These are phyloP conservation scores for Nicotiana knightiana DNA, from an alignment of 257 asterid species.

Conservation along the genomic window DNA sequence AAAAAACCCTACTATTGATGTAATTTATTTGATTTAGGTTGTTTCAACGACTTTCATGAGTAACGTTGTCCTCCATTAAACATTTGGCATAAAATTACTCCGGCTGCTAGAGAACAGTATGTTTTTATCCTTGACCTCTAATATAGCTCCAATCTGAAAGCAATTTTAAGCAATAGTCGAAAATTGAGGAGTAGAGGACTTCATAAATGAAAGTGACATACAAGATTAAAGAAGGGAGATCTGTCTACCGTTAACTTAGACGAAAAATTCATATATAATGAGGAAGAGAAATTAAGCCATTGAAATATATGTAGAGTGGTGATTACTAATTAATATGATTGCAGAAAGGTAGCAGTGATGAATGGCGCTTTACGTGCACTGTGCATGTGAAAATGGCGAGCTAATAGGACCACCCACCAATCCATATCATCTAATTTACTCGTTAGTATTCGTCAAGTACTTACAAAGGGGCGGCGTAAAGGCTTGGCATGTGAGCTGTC, in stretches of 20 bases:
- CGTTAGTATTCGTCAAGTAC: not conserved
- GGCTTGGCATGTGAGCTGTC: slow-evolving; percentile 1
- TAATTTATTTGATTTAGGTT: too few relatives aligned
- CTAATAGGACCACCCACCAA: not conserved
- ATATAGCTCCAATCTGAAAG: too few relatives aligned
- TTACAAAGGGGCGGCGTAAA: not conserved
- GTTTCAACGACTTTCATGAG: too few relatives aligned
- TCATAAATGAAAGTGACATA: not conserved
- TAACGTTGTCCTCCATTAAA: too few relatives aligned
- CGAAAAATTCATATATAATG: too few relatives aligned
- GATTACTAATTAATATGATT: not conserved
- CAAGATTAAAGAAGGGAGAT: not conserved
- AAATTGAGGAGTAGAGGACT: too few relatives aligned
- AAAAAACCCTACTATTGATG: too few relatives aligned
- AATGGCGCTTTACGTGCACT: not conserved
- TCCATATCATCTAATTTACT: not conserved
- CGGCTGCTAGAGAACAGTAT: too few relatives aligned
- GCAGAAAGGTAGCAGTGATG: not conserved
- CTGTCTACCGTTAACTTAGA: too few relatives aligned
- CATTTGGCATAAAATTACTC: too few relatives aligned
- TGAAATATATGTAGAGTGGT: not conserved
- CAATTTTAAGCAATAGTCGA: too few relatives aligned
- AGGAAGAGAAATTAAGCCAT: not conserved
- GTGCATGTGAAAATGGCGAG: not conserved
- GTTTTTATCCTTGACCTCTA: too few relatives aligned